Conservation (phyloP, 257 asterid species). For the Solanum sejunctum region DNA sequence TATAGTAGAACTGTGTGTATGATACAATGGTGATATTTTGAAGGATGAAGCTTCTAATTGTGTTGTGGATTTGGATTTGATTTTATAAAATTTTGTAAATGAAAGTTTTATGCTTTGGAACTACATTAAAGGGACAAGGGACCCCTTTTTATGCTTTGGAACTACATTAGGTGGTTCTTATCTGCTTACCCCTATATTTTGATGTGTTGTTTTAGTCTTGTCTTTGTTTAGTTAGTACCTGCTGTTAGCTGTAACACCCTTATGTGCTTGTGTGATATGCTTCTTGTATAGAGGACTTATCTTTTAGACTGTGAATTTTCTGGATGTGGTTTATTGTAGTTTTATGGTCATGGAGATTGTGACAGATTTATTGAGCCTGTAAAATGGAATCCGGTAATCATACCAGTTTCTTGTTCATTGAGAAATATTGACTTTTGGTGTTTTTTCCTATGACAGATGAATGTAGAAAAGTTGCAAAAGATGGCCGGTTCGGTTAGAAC, state of each 20-base stretch:
- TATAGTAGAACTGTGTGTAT: not conserved
- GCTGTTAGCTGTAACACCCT: not conserved
- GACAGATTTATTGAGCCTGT: not conserved
- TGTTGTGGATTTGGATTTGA: not conserved
- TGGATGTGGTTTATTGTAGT: not conserved
- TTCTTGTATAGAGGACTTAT: not conserved
- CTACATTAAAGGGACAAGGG: not conserved
- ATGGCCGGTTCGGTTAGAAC: conserved; percentile 74
- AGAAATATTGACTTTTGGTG: not conserved
- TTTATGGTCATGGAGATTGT: not conserved
- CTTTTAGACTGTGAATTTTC: not conserved
- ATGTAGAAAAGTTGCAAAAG: conserved; percentile 56
- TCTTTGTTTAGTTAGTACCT: not conserved
- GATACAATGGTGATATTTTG: not conserved
- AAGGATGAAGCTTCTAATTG: not conserved
- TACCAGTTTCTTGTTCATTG: not conserved
- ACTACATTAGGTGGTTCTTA: not conserved
- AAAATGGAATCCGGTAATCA: not conserved
- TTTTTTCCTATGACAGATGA: conserved; percentile 35
- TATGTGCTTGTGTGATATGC: not conserved
- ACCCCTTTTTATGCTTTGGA: not conserved
- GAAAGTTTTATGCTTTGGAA: not conserved
- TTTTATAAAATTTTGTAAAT: not conserved
- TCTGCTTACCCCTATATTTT: not conserved
- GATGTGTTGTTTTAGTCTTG: not conserved